Conservation (phyloP, 2,329 filamentous ascomycete genomes). For the Colletotrichum orchidophilum region DNA sequence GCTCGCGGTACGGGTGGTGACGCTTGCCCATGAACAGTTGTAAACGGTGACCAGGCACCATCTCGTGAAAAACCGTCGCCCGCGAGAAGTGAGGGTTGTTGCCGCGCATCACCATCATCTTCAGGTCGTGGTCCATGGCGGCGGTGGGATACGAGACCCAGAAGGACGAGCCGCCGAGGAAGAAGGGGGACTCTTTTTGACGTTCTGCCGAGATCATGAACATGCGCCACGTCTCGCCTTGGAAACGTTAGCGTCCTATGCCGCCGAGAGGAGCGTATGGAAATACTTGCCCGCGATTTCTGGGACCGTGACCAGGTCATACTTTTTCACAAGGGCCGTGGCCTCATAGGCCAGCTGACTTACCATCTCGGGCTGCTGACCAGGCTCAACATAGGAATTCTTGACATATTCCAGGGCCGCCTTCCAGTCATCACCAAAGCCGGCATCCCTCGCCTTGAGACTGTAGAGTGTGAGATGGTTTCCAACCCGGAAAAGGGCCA, state of each 20-base stretch:
- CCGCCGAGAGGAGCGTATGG: background rate
- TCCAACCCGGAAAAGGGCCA: background rate
- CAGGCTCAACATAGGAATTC: slow-evolving; percentile 61
- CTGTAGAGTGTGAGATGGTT: background rate
- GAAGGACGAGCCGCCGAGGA: slow-evolving; percentile 64
- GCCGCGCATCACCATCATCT: slow-evolving; percentile 68
- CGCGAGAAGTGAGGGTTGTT: slow-evolving; percentile 67
- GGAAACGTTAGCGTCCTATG: background rate
- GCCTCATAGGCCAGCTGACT: slow-evolving; percentile 61
- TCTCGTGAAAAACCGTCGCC: slow-evolving; percentile 69
- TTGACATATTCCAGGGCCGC: slow-evolving; percentile 66
- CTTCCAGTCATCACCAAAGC: slow-evolving; percentile 58
- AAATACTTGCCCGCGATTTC: slow-evolving; percentile 47
- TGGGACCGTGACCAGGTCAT: slow-evolving; percentile 66
- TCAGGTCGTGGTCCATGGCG: slow-evolving; percentile 61
- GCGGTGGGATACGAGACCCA: slow-evolving; percentile 65
- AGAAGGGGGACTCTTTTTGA: slow-evolving; percentile 68
- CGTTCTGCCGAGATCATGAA: slow-evolving; percentile 63
- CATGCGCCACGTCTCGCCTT: slow-evolving; percentile 61
- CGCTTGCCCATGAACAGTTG: slow-evolving; percentile 60
- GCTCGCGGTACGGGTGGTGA: slow-evolving; percentile 56
- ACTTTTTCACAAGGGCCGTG: slow-evolving; percentile 59
- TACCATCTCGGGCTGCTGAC: slow-evolving; percentile 62
- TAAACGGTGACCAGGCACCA: slow-evolving; percentile 67
- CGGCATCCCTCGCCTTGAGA: background rate